phyloP scores from a whole-genome alignment of 1,284 basidiomycete genomes.

The Phenoliferia sp. region DNA sequence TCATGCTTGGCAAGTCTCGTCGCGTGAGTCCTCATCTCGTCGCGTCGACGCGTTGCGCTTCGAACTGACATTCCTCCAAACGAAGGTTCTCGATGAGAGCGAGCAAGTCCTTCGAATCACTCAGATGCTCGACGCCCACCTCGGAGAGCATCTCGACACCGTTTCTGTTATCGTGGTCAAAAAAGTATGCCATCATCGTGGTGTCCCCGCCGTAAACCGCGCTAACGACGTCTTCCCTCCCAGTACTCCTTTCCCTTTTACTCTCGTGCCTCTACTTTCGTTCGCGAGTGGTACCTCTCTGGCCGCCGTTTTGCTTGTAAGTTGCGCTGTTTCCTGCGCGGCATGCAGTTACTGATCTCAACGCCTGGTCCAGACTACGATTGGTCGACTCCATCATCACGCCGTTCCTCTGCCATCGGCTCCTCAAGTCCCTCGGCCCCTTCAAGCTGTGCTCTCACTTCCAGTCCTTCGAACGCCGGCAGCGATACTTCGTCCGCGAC shows the following conservation, averaged over 20 bases:
- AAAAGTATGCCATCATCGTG: conserved; percentile 50
- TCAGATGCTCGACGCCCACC: conserved; percentile 74
- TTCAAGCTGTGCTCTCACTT: conserved; percentile 13
- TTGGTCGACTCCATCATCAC: conserved; percentile 9
- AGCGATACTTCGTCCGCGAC: conserved; percentile 20
- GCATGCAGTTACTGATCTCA: too few relatives aligned
- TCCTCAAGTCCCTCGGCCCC: conserved; percentile 17
- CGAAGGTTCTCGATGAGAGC: conserved; percentile 58
- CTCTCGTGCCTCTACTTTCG: conserved; percentile 85
- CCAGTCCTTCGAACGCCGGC: conserved; percentile 13
- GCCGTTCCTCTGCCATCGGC: conserved; percentile 8
- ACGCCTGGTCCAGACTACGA: conserved; percentile 33
- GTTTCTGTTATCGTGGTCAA: conserved; percentile 90
- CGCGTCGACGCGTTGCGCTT: conserved; percentile 32
- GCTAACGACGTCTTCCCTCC: background rate
- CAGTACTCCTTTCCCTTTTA: conserved; percentile 88
- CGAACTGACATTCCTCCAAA: conserved; percentile 11
- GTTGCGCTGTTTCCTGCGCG: background rate
- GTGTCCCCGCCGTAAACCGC: background rate
- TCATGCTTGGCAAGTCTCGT: conserved; percentile 43
- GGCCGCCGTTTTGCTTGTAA: conserved; percentile 44
- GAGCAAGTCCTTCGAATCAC: conserved; percentile 62
- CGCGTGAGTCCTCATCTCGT: conserved; percentile 50
- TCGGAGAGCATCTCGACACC: conserved; percentile 78
- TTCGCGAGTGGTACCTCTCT: conserved; percentile 79